Conservation (phyloP, 306 rosid genomes). For the Cucurbita moschata region DNA sequence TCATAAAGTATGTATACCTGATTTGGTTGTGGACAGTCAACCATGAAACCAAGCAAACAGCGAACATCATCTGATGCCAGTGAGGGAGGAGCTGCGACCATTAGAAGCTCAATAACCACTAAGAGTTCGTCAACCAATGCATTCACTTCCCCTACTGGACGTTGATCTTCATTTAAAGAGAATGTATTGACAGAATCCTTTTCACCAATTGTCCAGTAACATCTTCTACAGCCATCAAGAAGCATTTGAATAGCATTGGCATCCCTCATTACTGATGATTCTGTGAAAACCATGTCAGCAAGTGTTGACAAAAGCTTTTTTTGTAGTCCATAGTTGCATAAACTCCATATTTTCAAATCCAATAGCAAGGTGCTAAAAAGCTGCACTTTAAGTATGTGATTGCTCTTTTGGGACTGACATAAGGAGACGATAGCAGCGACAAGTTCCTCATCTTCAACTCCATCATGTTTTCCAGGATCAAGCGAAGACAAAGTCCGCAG, state of each 20-base stretch:
- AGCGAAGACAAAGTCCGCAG: slow-evolving; percentile 61
- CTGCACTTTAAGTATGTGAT: slow-evolving; percentile 71
- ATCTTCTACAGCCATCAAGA: slow-evolving; percentile 88
- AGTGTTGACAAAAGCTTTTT: slow-evolving; percentile 97
- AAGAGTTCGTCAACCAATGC: slow-evolving; percentile 96
- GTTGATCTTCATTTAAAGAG: slow-evolving; percentile 44
- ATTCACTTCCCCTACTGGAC: slow-evolving; percentile 86
- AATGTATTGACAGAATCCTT: slow-evolving; percentile 72
- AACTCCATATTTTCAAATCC: slow-evolving; percentile 89
- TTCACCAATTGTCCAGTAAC: slow-evolving; percentile 84
- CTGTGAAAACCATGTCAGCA: slow-evolving; percentile 95
- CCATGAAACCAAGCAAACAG: slow-evolving; percentile 76
- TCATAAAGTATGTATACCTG: slow-evolving; percentile 41
- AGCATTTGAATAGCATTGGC: slow-evolving; percentile 98
- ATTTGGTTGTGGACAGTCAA: slow-evolving; percentile 86
- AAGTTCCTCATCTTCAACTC: slow-evolving; percentile 85
- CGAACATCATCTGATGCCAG: slow-evolving; percentile 64
- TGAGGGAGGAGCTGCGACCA: slow-evolving; percentile 68
- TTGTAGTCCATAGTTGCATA: slow-evolving; percentile 89
- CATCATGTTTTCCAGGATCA: slow-evolving; percentile 46
- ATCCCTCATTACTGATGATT: slow-evolving; percentile 76
- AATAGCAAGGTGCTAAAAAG: slow-evolving; percentile 69
- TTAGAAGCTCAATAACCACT: slow-evolving; percentile 78
- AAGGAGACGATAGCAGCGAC: slow-evolving; percentile 81
- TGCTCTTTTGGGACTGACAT: slow-evolving; percentile 71